Conservation (phyloP, 371 early-diverging fungal genomes). For the Mortierella sp. region DNA sequence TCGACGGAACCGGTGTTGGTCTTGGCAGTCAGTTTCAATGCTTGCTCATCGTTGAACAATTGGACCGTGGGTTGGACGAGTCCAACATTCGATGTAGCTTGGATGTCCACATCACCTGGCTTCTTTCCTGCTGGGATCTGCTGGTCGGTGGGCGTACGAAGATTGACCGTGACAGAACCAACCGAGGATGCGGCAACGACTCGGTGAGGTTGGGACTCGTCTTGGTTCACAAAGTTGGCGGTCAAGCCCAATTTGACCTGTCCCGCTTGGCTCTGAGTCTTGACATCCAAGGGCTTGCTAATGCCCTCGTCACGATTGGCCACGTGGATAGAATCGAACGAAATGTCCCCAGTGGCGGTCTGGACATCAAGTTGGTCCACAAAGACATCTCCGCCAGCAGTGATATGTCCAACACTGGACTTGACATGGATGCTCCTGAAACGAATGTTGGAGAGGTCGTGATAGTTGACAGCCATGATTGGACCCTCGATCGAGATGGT, state of each 20-base stretch:
- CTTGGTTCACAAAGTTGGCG: constrained; percentile 8
- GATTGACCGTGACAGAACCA: constrained; percentile 14
- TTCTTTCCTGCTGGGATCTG: neutral
- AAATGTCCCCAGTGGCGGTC: constrained; percentile 9
- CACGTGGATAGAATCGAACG: constrained; percentile 13
- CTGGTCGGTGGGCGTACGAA: neutral
- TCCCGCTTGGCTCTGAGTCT: constrained; percentile 5
- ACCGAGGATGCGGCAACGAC: constrained; percentile 10
- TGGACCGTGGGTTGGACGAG: neutral
- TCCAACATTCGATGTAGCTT: constrained; percentile 11
- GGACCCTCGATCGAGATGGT: constrained; percentile 15
- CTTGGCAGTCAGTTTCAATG: constrained; percentile 2
- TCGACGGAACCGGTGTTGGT: constrained; percentile 14
- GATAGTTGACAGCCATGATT: constrained; percentile 3
- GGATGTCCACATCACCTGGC: constrained; percentile 20
- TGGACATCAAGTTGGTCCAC: constrained; percentile 10
- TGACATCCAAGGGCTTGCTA: constrained; percentile 19
- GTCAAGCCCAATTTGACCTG: constrained; percentile 1
- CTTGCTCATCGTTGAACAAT: constrained; percentile 15
- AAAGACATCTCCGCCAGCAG: neutral
- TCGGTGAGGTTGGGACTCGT: constrained; percentile 5
- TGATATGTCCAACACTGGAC: constrained; percentile 12
- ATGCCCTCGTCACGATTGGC: constrained; percentile 1
- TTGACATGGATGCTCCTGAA: constrained; percentile 19
- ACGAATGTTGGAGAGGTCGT: constrained; percentile 6